Conservation (phyloP, 208 protist genomes). For the Wallacemonas collosoma region DNA sequence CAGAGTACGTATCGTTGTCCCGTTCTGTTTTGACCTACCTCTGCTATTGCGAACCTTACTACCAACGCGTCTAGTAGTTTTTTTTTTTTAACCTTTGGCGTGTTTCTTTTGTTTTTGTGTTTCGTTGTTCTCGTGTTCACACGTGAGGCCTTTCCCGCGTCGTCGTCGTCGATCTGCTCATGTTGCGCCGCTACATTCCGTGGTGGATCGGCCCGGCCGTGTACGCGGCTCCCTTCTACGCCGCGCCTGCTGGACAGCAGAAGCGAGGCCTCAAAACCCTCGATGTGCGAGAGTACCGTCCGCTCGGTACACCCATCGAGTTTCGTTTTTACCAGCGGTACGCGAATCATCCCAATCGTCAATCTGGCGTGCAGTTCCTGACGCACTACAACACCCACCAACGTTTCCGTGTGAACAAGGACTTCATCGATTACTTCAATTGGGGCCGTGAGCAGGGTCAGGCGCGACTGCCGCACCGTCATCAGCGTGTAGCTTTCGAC, state of each 20-base stretch:
- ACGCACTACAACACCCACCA: conserved; percentile 92
- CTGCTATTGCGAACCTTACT: background rate
- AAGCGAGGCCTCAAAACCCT: conserved; percentile 80
- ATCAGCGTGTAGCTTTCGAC: conserved; percentile 91
- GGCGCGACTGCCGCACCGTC: conserved; percentile 86
- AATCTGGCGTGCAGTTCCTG: conserved; percentile 89
- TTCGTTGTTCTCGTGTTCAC: background rate
- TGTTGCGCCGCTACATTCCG: conserved; percentile 41
- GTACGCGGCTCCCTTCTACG: background rate
- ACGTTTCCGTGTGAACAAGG: conserved; percentile 86
- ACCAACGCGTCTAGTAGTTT: conserved; percentile 8
- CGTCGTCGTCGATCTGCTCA: conserved; percentile 12
- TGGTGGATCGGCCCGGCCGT: conserved; percentile 18
- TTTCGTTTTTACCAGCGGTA: conserved; percentile 94
- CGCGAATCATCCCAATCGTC: conserved; percentile 86
- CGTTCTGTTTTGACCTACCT: background rate
- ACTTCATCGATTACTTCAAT: conserved; percentile 93
- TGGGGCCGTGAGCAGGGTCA: conserved; percentile 91
- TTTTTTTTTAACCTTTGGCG: background rate
- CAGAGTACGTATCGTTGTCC: background rate
- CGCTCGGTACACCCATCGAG: conserved; percentile 85
- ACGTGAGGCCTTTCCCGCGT: background rate
- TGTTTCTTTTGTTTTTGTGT: conserved; percentile 9
- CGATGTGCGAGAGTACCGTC: conserved; percentile 84
- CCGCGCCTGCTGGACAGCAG: conserved; percentile 15